Percentiles rank a stretch among this genome's conserved stretches.
Evolutionary conservation across 768 basidiomycete genomes (phyloP).

Genomic region (Coprinellus micaceus): DNA sequence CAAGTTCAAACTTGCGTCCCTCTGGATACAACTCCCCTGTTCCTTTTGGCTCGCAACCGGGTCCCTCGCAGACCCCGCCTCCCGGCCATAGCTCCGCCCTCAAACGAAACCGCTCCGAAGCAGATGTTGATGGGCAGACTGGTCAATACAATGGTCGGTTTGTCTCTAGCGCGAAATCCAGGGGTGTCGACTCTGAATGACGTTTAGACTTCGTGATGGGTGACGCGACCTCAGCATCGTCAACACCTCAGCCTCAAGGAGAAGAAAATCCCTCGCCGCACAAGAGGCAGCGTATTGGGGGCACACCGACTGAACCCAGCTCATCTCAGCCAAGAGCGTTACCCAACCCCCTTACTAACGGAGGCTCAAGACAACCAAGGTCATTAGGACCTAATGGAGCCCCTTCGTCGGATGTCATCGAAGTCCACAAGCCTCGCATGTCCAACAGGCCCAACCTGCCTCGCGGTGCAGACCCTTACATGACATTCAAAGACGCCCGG

Average conservation of each 20-base stretch:
- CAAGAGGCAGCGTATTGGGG: slow-evolving; percentile 69
- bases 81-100: slow-evolving; percentile 33
- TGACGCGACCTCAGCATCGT: slow-evolving; percentile 51
- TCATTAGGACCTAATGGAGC: slow-evolving; percentile 42
- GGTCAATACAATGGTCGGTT: slow-evolving; percentile 19
- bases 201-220: slow-evolving; percentile 42
- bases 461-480: slow-evolving; percentile 50
- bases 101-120: slow-evolving; percentile 42
- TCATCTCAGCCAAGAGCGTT: slow-evolving; percentile 22
- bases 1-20: slow-evolving; percentile 46
- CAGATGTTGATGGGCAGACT: slow-evolving; percentile 47
- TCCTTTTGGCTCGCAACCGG: slow-evolving; percentile 40
- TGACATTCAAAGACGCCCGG: slow-evolving; percentile 51
- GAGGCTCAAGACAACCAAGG: slow-evolving; percentile 43
- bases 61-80: slow-evolving; percentile 48
- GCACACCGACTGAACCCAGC: slow-evolving; percentile 31
- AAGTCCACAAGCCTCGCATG: slow-evolving; percentile 49
- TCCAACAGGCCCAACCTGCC: slow-evolving; percentile 61
- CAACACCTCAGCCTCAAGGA: slow-evolving; percentile 45
- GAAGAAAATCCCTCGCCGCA: slow-evolving; percentile 65
- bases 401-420: slow-evolving; percentile 39
- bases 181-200: too few relatives aligned
- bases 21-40: slow-evolving; percentile 53
- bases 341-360: slow-evolving; percentile 26
- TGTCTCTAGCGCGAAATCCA: too few relatives aligned